phyloP scores from a whole-genome alignment of 176 grass and related monocot species.

The Musa schizocarpa region DNA sequence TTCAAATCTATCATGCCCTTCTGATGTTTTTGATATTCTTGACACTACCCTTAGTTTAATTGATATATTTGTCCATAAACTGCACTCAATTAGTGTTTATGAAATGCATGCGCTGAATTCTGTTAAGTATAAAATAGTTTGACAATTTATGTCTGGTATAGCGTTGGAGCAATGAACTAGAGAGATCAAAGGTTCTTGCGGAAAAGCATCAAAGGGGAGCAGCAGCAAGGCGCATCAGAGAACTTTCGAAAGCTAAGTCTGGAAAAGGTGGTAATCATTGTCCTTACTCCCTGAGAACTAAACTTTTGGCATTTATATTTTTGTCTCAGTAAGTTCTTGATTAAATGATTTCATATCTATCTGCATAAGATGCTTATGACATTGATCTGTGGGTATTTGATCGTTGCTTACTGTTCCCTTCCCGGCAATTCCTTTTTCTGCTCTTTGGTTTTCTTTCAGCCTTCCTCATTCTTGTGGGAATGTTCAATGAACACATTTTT shows the following conservation, averaged over 20 bases:
- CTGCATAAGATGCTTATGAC: no score
- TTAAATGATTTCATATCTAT: no score
- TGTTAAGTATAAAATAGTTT: neutral
- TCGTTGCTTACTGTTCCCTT: no score
- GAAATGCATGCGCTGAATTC: neutral
- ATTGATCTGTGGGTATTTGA: no score
- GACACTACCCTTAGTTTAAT: neutral
- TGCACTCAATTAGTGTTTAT: neutral
- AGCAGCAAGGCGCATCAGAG: constrained; percentile 40
- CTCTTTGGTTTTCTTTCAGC: no score
- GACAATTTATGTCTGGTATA: constrained; percentile 8
- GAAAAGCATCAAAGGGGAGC: constrained; percentile 65
- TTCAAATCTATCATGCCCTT: neutral
- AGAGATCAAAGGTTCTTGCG: constrained; percentile 42
- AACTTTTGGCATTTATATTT: neutral
- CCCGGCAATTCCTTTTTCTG: no score
- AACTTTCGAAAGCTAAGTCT: constrained; percentile 31
- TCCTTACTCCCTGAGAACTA: neutral
- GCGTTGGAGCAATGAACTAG: constrained; percentile 50
- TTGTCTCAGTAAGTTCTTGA: neutral
- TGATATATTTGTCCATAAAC: neutral
- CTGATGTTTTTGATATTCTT: neutral
- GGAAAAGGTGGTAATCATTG: constrained; percentile 19
- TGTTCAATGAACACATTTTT: no score
- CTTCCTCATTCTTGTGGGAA: no score